phyloP scores from a whole-genome alignment of 345 rosid species.

The Arabis hirsuta region DNA sequence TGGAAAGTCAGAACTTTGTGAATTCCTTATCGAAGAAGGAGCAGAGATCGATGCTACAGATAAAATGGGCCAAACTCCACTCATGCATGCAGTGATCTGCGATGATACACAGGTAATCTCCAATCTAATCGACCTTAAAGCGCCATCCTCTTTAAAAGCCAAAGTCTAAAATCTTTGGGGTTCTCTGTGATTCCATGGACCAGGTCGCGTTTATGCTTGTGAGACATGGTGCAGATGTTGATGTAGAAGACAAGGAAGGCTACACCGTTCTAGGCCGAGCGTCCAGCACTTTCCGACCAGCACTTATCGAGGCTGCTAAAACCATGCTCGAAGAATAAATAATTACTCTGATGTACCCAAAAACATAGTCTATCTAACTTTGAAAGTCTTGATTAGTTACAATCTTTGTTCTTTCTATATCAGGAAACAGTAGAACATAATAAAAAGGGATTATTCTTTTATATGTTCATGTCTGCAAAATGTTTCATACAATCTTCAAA shows the following conservation, averaged over 20 bases:
- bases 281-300: constrained; percentile 59
- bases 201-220: constrained; percentile 82
- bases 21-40: constrained; percentile 84
- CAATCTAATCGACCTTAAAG: not conserved
- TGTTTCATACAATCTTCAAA: constrained; percentile 8
- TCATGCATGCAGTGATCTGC: constrained; percentile 79
- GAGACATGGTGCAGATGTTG: constrained; percentile 92
- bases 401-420: constrained; percentile 12
- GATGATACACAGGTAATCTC: constrained; percentile 61
- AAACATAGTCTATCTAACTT: not conserved
- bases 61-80: constrained; percentile 89
- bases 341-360: constrained; percentile 10
- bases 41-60: constrained; percentile 81
- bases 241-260: constrained; percentile 90
- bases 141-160: not conserved
- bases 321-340: constrained; percentile 79
- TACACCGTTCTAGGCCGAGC: constrained; percentile 96
- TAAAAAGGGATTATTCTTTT: constrained; percentile 2
- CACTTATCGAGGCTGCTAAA: constrained; percentile 71
- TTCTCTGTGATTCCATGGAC: constrained; percentile 6
- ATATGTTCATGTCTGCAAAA: constrained; percentile 4
- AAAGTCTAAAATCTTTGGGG: not conserved
- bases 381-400: constrained; percentile 12
- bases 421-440: not conserved
- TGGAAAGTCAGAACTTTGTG: constrained; percentile 75